Conservation (phyloP, 1,139 yeast species). For the Magnusiomyces suaveolens region DNA sequence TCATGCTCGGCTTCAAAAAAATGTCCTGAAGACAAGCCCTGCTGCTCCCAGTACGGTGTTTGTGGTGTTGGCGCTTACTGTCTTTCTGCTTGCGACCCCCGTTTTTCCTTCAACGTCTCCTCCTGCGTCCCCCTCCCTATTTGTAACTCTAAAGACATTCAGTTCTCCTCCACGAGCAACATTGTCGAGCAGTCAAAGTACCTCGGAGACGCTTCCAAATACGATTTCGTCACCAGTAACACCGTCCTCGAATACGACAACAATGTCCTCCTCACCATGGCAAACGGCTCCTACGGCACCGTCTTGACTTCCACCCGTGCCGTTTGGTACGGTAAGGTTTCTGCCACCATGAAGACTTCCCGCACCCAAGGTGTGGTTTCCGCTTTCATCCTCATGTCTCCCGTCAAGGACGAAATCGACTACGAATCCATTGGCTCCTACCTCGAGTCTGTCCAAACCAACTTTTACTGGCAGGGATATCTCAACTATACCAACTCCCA, state of each 20-base stretch:
- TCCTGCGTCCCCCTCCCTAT: slow-evolving; percentile 60
- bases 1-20: slow-evolving; percentile 41
- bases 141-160: slow-evolving; percentile 21
- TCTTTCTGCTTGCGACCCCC: slow-evolving; percentile 73
- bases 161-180: slow-evolving; percentile 26
- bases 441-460: slow-evolving; percentile 56
- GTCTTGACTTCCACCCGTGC: slow-evolving; percentile 71
- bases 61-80: slow-evolving; percentile 80
- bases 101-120: slow-evolving; percentile 48
- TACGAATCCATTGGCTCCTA: slow-evolving; percentile 75
- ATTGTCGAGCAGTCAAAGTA: slow-evolving; percentile 38
- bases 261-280: slow-evolving; percentile 61
- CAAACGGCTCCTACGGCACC: slow-evolving; percentile 65
- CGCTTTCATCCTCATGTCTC: slow-evolving; percentile 76
- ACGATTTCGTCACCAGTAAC: slow-evolving; percentile 72
- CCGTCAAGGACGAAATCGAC: slow-evolving; percentile 86
- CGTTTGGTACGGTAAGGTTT: slow-evolving; percentile 80
- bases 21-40: slow-evolving; percentile 67
- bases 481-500: slow-evolving; percentile 55
- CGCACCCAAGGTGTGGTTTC: slow-evolving; percentile 73
- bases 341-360: slow-evolving; percentile 62
- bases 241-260: slow-evolving; percentile 47
- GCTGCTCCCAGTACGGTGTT: slow-evolving; percentile 75
- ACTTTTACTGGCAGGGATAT: slow-evolving; percentile 67
- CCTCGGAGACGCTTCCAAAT: slow-evolving; percentile 59